Base-by-base conservation (phyloP, 225 moss, liverwort and hornwort species). In the Bryoerythrophyllum caledonicum region DNA sequence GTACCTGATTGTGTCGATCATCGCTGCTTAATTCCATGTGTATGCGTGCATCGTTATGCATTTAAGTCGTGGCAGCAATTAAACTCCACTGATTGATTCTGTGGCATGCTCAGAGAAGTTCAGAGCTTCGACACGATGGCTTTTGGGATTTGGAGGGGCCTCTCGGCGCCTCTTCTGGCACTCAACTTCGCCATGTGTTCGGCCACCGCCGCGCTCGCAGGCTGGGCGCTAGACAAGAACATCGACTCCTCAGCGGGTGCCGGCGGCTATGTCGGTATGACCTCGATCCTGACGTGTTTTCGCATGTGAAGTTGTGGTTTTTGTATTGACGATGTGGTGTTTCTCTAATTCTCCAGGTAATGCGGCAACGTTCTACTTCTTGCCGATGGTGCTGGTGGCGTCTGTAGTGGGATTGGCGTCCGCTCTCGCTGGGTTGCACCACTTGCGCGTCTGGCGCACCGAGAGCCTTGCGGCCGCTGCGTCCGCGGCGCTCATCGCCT, bases 371-470 rank as follows among this genome's bases (percentile, higher is more conserved):
- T 81, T 79, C 38, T 84, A 87, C 77, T 87, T 87, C 70, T 53
- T 87, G 67, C 87, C 84, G 16, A 56, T 87, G 70, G 87, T 84
- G 49, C 87, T 87, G 61, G 77, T 84, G n/a, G 87, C 87, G 28
- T 84, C 81, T 44, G 77, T 84, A 35, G 87, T 87, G 28, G 87
- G 87, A 65, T 62, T 87, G 59, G 87, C 82, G 19, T 84, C 87
- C 28, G 74, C 84, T 23, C 74, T 84, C 71, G 82, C 82, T 54
- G 87, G 87, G 17, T 63, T 84, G 61, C 84, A 84, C 63, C 87
- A 87, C 74, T 63, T 87, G 61, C 65, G 74, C 77, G 82, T 84
- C 19, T 87, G 87, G 87, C 81, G 84, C 38, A 77, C 79, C 16
- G 84, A 84, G 34, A 87, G 82, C 68, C 81, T 84, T 34, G 82